These are phyloP conservation scores for Candida insectorum DNA, from an alignment of 805 yeast genomes.

Conservation along the genomic window DNA sequence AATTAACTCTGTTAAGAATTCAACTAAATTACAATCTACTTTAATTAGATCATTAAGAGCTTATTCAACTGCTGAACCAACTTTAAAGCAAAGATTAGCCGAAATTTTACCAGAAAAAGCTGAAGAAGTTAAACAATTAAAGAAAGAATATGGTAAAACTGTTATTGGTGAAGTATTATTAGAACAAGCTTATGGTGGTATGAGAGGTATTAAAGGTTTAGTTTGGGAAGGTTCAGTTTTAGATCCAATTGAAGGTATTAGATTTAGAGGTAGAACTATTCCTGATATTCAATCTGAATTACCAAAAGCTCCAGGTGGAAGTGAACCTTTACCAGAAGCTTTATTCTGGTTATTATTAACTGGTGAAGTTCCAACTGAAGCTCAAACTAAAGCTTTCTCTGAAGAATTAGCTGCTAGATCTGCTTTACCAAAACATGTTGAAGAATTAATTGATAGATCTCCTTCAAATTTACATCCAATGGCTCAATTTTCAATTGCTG, in stretches of 20 bases:
- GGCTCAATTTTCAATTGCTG: conserved; percentile 79
- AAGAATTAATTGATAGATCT: conserved; percentile 55
- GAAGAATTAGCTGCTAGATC: conserved; percentile 64
- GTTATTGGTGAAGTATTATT: conserved; percentile 47
- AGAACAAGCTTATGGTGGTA: conserved; percentile 61
- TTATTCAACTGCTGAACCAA: conserved; percentile 39
- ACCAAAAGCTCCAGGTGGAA: conserved; percentile 57
- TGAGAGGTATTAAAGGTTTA: conserved; percentile 73
- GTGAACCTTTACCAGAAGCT: conserved; percentile 70
- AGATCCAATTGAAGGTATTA: conserved; percentile 73
- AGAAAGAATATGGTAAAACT: conserved; percentile 85
- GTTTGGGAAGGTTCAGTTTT: conserved; percentile 80
- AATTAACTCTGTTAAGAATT: conserved; percentile 5
- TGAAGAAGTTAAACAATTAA: conserved; percentile 86
- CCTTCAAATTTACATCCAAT: conserved; percentile 76
- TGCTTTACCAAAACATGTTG: conserved; percentile 61
- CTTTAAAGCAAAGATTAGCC: conserved; percentile 92
- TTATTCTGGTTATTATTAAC: conserved; percentile 78
- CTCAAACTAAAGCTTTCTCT: conserved; percentile 54
- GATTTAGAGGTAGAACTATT: conserved; percentile 75
- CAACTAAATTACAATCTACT: conserved; percentile 7
- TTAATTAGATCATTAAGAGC: conserved; percentile 19
- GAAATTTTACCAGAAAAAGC: conserved; percentile 88
- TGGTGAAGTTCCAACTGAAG: conserved; percentile 64
- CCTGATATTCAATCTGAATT: conserved; percentile 64